A percentile compares a stretch with the other conserved stretches of the same genome.
These are phyloP conservation scores for Cutaneotrichosporon sp. DNA, from an alignment of 1,284 basidiomycete species.

Conservation along the genomic window DNA sequence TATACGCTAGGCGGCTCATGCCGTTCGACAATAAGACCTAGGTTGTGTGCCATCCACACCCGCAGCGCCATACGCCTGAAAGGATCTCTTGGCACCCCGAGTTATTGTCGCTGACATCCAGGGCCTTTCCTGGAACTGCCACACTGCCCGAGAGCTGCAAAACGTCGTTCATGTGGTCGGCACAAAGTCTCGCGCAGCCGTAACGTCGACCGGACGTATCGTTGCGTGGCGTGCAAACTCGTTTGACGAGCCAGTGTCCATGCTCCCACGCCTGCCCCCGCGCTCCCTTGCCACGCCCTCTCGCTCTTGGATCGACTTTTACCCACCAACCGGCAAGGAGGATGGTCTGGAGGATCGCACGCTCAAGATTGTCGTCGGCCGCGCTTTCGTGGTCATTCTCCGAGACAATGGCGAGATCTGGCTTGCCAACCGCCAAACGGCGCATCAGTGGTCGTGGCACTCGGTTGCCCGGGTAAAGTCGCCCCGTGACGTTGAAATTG, in stretches of 20 bases:
- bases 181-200: background rate
- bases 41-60: too few relatives aligned
- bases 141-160: background rate
- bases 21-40: too few relatives aligned
- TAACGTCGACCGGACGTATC: constrained; percentile 1
- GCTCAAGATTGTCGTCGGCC: background rate
- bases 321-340: background rate
- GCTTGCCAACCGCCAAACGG: background rate
- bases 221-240: background rate
- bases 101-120: background rate
- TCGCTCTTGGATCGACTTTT: constrained; percentile 1
- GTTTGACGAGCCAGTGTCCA: background rate
- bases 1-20: too few relatives aligned
- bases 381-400: background rate
- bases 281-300: background rate
- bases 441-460: background rate
- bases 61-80: background rate
- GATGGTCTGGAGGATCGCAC: background rate
- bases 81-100: too few relatives aligned
- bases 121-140: background rate
- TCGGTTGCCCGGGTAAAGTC: background rate
- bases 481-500: background rate
- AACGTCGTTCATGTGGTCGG: constrained; percentile 3
- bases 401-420: constrained; percentile 1
- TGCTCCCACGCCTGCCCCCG: background rate